These are phyloP conservation scores for Gaeumannomyces tritici DNA, from an alignment of 2,329 filamentous ascomycete species.

Conservation along the genomic window DNA sequence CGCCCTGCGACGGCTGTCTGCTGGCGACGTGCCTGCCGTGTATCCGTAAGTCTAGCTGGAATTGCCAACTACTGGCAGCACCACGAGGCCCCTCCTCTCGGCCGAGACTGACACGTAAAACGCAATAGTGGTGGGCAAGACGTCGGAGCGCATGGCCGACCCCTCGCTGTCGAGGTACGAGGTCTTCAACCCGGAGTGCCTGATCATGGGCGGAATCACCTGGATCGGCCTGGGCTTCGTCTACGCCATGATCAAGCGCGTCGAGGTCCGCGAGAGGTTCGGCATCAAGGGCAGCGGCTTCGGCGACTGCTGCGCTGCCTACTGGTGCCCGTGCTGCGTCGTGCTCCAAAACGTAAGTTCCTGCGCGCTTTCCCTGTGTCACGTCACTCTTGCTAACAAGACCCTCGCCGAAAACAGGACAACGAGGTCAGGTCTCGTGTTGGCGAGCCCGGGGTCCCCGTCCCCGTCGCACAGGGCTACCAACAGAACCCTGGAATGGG, in stretches of 20 bases:
- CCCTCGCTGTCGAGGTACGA: conserved; percentile 29
- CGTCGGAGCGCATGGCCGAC: conserved; percentile 32
- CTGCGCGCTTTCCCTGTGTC: neutral
- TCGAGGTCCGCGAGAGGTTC: conserved; percentile 42
- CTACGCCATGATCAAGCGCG: conserved; percentile 41
- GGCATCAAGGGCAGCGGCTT: conserved; percentile 38
- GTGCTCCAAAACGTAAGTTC: conserved; percentile 34
- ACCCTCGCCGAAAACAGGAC: conserved; percentile 23
- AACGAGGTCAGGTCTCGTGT: conserved; percentile 34
- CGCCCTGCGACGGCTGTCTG: conserved; percentile 26
- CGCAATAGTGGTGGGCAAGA: conserved; percentile 30
- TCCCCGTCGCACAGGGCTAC: conserved; percentile 18
- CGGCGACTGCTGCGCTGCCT: conserved; percentile 41
- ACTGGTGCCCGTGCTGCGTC: conserved; percentile 46
- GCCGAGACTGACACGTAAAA: neutral
- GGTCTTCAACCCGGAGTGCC: conserved; percentile 30
- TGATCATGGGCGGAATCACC: conserved; percentile 27
- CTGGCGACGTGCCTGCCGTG: conserved; percentile 31
- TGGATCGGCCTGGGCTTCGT: conserved; percentile 18
- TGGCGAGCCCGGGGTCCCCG: conserved; percentile 13
- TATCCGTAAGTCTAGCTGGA: conserved; percentile 28
- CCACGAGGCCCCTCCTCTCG: too few relatives aligned
- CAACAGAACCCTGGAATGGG: conserved; percentile 20
- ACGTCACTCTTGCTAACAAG: neutral
- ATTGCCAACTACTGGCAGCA: too few relatives aligned